These are phyloP conservation scores for Linnemannia schmuckeri DNA, from an alignment of 192 early-diverging fungal genomes.

Conservation along the genomic window DNA sequence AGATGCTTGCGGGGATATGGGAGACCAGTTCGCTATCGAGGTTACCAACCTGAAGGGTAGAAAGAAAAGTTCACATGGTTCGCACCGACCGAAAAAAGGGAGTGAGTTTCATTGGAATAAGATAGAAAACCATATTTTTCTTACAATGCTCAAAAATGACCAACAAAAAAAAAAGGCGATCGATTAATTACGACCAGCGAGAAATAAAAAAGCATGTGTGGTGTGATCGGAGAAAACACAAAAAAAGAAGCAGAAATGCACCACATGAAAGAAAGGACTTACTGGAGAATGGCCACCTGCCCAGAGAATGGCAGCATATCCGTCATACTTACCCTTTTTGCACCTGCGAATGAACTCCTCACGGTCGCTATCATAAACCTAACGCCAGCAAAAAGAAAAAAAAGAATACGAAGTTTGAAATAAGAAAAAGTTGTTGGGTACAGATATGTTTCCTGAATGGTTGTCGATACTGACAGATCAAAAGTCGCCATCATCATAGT, in stretches of 20 bases:
- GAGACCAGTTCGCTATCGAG: constrained; percentile 16
- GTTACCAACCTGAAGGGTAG: background rate
- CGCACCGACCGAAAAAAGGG: constrained; percentile 2
- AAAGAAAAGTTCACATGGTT: constrained; percentile 13
- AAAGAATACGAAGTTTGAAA: too few relatives aligned
- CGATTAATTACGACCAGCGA: constrained; percentile 1
- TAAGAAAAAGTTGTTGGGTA: background rate
- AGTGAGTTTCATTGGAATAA: background rate
- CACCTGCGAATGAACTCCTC: constrained; percentile 30
- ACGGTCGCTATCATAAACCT: constrained; percentile 32
- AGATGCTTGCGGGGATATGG: constrained; percentile 25
- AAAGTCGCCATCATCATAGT: background rate
- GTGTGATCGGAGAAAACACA: background rate
- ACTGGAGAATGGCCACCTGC: background rate
- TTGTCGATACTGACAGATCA: background rate
- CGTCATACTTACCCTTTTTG: constrained; percentile 54
- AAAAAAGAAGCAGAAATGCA: background rate
- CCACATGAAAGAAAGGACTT: background rate
- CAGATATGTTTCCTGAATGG: too few relatives aligned
- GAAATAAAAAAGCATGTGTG: background rate
- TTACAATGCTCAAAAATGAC: background rate
- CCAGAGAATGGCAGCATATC: constrained; percentile 49
- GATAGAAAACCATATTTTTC: background rate
- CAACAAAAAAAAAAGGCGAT: background rate
- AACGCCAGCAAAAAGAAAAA: background rate